Conservation (phyloP, 768 basidiomycete species). For the Psilocybe cubensis region DNA sequence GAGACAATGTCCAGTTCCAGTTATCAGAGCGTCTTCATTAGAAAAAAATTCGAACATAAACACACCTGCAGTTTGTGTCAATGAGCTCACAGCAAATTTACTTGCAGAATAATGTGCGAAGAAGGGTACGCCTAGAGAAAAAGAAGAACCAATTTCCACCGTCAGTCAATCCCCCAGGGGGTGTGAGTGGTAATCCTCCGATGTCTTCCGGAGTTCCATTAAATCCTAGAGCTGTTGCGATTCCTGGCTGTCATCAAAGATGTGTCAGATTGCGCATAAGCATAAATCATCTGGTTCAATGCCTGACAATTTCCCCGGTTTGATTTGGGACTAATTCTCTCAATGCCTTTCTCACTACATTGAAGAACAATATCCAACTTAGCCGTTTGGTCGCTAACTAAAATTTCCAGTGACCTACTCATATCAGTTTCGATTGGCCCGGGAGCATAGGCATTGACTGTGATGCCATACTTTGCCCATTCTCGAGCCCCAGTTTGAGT, state of each 20-base stretch:
- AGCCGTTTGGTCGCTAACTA: no score
- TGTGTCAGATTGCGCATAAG: no score
- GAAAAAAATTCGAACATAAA: no score
- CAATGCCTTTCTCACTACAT: no score
- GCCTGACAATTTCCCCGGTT: no score
- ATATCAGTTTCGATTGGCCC: constrained; percentile 22
- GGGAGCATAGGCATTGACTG: constrained; percentile 47
- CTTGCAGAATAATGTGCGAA: constrained; percentile 16
- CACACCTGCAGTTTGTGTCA: constrained; percentile 40
- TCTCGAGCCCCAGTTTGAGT: constrained; percentile 41
- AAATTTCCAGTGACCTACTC: neutral
- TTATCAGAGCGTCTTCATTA: no score
- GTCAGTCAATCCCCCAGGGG: no score
- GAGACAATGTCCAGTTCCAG: no score
- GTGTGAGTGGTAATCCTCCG: no score
- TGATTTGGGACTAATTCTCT: no score
- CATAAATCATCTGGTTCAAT: no score
- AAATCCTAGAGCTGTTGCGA: neutral
- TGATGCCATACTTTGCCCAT: constrained; percentile 39
- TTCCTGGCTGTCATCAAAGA: neutral
- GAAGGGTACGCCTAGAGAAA: constrained; percentile 23
- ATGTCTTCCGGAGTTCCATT: constrained; percentile 12
- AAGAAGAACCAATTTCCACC: neutral
- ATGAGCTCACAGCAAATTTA: constrained; percentile 40
- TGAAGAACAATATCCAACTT: no score